Percentiles rank a stretch among this genome's conserved stretches.
Evolutionary conservation across 2,329 filamentous ascomycete genomes (phyloP).

Genomic region (Nothopassalora personata): DNA sequence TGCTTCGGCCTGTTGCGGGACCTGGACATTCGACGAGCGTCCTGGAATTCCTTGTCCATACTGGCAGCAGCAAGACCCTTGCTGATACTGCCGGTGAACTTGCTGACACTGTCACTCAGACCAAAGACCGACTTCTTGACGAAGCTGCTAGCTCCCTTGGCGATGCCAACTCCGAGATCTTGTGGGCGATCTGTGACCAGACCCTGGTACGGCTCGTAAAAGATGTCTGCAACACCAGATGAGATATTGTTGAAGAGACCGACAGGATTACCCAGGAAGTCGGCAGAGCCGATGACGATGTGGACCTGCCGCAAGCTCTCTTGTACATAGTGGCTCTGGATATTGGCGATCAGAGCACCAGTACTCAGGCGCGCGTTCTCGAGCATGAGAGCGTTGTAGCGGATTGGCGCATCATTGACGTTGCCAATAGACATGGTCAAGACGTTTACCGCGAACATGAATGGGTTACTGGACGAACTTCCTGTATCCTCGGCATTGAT

Average conservation of each 20-base stretch:
- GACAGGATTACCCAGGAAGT: slow-evolving; percentile 96
- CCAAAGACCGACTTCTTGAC: slow-evolving; percentile 99
- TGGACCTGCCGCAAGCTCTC: slow-evolving; percentile 94
- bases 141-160: slow-evolving; percentile 93
- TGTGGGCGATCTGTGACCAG: slow-evolving; percentile 93
- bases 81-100: slow-evolving; percentile 93
- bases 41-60: slow-evolving; percentile 97
- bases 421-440: slow-evolving; percentile 99
- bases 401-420: slow-evolving; percentile 93
- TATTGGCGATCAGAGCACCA: slow-evolving; percentile 73
- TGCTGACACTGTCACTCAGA: slow-evolving; percentile 94
- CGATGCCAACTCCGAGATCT: slow-evolving; percentile 89
- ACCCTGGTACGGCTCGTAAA: slow-evolving; percentile 98
- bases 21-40: slow-evolving; percentile 86
- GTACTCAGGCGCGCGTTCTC: slow-evolving; percentile 93
- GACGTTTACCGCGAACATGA: slow-evolving; percentile 99
- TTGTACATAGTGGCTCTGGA: slow-evolving; percentile 93
- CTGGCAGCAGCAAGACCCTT: slow-evolving; percentile 94
- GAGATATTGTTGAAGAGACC: slow-evolving; percentile 97
- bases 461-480: slow-evolving; percentile 73
- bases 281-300: slow-evolving; percentile 92
- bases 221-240: slow-evolving; percentile 94
- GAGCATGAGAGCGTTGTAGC: slow-evolving; percentile 86
- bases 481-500: slow-evolving; percentile 95
- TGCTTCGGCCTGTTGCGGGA: slow-evolving; percentile 94